Percentiles rank a stretch among this genome's conserved stretches.
phyloP scores from a whole-genome alignment of 306 rosid species.

The Quercus wislizeni region DNA sequence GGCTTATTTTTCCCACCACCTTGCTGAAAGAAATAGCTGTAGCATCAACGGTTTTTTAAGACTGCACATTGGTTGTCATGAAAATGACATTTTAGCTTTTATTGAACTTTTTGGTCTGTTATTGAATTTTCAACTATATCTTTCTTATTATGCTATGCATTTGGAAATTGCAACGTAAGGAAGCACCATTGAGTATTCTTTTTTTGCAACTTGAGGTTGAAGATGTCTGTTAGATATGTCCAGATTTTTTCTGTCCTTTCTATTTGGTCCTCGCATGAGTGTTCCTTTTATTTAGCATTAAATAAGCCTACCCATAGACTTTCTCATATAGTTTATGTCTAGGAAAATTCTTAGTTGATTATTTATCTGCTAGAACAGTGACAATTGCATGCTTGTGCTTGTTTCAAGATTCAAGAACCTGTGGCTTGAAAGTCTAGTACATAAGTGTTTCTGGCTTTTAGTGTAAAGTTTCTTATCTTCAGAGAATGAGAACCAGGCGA shows the following conservation, averaged over 20 bases:
- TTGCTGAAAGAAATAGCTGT: slow-evolving; percentile 16
- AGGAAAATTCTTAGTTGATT: slow-evolving; percentile 14
- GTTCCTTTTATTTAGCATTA: slow-evolving; percentile 25
- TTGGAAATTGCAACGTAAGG: slow-evolving; percentile 35
- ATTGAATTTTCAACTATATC: slow-evolving; percentile 23
- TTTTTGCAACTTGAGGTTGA: slow-evolving; percentile 65
- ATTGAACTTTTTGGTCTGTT: slow-evolving; percentile 17
- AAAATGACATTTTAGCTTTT: slow-evolving; percentile 35
- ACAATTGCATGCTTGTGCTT: slow-evolving; percentile 23
- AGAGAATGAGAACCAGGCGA: slow-evolving; percentile 60
- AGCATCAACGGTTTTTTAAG: not conserved
- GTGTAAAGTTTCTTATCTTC: slow-evolving; percentile 27
- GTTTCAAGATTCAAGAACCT: slow-evolving; percentile 50
- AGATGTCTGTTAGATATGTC: slow-evolving; percentile 41
- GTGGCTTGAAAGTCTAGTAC: slow-evolving; percentile 28
- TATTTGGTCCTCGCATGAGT: slow-evolving; percentile 37
- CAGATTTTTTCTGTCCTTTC: slow-evolving; percentile 51
- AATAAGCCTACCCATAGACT: slow-evolving; percentile 16
- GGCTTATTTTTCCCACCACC: slow-evolving; percentile 7
- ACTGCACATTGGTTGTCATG: slow-evolving; percentile 16
- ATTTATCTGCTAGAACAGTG: slow-evolving; percentile 24
- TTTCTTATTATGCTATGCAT: slow-evolving; percentile 24
- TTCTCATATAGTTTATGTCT: slow-evolving; percentile 18
- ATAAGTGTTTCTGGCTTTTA: slow-evolving; percentile 24
- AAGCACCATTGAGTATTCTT: slow-evolving; percentile 55